Base-by-base conservation (phyloP, 331 rosid species). In the Acacia concinna region DNA sequence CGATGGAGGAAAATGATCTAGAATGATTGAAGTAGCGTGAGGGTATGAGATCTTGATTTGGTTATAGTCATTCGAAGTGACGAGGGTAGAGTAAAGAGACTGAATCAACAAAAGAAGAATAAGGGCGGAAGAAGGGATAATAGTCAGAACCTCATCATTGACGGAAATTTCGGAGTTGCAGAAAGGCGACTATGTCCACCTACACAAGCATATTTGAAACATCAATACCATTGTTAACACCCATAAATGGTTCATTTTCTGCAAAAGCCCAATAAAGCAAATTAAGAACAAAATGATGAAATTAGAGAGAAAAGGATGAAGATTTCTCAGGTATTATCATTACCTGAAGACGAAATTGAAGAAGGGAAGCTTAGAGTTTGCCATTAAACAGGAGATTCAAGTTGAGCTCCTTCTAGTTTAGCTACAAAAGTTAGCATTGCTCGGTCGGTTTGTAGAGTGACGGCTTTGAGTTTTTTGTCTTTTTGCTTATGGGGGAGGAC, bases 1-100 rank as follows among this genome's bases (percentile, higher is more conserved):
- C 8, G 98, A 94, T 4, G 98, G 98, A 2, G 98, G 98, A 62
- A 94, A 94, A 3, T 94, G 90, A 70, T 92, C 88, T 0, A 87
- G 86, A 59, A 90, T 83, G 3, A 92, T 64, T 5, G 96, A 85
- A 0, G 96, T 91, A 0, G 98, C 85, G 66, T 85, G 91, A 2
- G 97, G 97, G 49, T 97, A 89, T 3, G 97, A 94, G 72, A 94
- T 71, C 62, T 74, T 81, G 76, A 94, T 81, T 44, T 82, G 70
- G 74, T 78, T 73, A 13, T 92, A 89, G 20, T 92, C 92, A 4
- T 90, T 89, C 0, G 90, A 83, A 17, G 91, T 83, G 13, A 90
- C 94, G 25, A 92, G 81, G 21, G 96, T 94, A 52, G 65, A 62
- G 82, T 94, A 86, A 20, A 94, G 96, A 6, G 91, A 84, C 52